phyloP scores from a whole-genome alignment of 441 rosid species.

The Syzygium syzygioides region DNA sequence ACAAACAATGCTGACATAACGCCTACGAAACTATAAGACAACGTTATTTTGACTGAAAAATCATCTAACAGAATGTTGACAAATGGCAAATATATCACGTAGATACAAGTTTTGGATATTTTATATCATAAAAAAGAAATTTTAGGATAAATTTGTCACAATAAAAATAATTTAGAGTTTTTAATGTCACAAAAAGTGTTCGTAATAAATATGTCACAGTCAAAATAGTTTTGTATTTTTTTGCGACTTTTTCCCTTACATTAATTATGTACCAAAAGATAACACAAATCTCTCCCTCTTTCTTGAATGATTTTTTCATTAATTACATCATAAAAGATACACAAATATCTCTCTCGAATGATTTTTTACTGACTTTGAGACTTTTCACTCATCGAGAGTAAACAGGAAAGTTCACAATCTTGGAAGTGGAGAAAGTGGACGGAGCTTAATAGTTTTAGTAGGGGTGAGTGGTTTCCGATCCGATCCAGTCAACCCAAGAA shows the following conservation, averaged over 20 bases:
- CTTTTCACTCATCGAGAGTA: not conserved
- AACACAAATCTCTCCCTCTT: no score
- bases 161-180: no score
- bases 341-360: not conserved
- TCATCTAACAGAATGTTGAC: no score
- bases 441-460: not conserved
- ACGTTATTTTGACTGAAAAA: no score
- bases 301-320: not conserved
- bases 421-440: not conserved
- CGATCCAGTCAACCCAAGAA: no score
- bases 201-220: fast-evolving
- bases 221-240: no score
- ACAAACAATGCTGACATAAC: no score
- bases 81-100: fast-evolving
- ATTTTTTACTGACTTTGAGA: not conserved
- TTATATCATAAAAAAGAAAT: no score
- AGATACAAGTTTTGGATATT: fast-evolving
- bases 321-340: not conserved
- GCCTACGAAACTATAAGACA: no score
- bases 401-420: not conserved
- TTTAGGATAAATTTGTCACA: fast-evolving
- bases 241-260: no score
- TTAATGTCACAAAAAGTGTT: no score
- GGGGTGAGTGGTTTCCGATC: no score
- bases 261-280: fast-evolving